These are phyloP conservation scores for Vanderwaltozyma tropicalis DNA, from an alignment of 805 yeast species.

Conservation along the genomic window DNA sequence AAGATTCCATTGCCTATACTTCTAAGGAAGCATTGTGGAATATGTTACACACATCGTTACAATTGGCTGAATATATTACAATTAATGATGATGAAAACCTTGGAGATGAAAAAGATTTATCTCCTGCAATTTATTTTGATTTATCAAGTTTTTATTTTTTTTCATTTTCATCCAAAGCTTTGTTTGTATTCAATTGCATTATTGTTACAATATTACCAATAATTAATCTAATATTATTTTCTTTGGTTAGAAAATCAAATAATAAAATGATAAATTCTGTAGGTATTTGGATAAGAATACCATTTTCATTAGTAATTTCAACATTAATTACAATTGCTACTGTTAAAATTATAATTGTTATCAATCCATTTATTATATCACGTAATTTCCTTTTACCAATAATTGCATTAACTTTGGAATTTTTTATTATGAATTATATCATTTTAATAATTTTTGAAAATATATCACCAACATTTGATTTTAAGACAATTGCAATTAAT, in stretches of 20 bases:
- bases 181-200: conserved; percentile 44
- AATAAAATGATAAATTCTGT: neutral
- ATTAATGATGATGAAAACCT: conserved; percentile 11
- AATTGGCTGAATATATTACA: conserved; percentile 41
- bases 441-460: conserved; percentile 35
- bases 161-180: conserved; percentile 37
- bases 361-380: conserved; percentile 44
- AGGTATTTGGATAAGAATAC: conserved; percentile 41
- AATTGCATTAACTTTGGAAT: conserved; percentile 37
- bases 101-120: conserved; percentile 23
- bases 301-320: conserved; percentile 45
- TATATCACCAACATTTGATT: conserved; percentile 42
- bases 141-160: conserved; percentile 49
- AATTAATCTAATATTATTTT: conserved; percentile 10
- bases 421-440: conserved; percentile 45
- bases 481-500: conserved; percentile 46
- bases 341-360: conserved; percentile 32
- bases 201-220: conserved; percentile 48
- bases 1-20: conserved; percentile 58
- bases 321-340: conserved; percentile 28
- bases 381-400: conserved; percentile 41
- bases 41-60: conserved; percentile 67
- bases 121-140: conserved; percentile 55
- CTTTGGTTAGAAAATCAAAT: neutral
- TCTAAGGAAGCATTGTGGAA: conserved; percentile 68